Conservation (phyloP, 2,329 filamentous ascomycete genomes). For the Sclerotiophoma versabilis region DNA sequence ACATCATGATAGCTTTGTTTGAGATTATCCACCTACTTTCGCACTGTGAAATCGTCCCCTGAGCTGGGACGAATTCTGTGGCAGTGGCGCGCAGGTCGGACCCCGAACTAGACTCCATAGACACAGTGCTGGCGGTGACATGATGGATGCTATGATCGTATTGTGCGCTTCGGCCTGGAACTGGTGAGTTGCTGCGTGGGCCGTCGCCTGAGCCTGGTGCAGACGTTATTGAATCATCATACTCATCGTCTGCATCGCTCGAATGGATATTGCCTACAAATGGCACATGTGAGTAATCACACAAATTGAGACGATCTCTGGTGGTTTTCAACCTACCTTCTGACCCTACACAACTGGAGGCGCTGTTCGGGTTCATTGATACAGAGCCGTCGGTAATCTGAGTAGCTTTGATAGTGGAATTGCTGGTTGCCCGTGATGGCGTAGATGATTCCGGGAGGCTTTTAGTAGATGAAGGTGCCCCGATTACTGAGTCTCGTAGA, state of each 20-base stretch:
- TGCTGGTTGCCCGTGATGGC: conserved; percentile 23
- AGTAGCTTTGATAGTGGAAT: conserved; percentile 25
- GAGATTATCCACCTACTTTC: neutral
- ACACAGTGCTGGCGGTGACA: conserved; percentile 20
- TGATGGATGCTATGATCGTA: conserved; percentile 4
- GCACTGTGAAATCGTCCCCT: neutral
- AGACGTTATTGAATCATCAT: neutral
- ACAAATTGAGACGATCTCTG: neutral
- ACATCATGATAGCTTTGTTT: neutral
- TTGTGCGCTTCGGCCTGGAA: conserved; percentile 20
- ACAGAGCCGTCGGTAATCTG: conserved; percentile 7
- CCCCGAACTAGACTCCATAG: conserved; percentile 22
- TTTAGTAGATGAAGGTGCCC: neutral
- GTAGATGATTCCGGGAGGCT: neutral
- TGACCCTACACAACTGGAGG: no score
- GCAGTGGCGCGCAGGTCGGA: conserved; percentile 44
- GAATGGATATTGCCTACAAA: conserved; percentile 9
- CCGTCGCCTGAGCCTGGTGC: neutral
- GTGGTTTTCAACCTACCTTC: no score
- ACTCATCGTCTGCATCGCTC: conserved; percentile 1
- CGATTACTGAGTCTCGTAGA: neutral
- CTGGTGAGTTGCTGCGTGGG: neutral
- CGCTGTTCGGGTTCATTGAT: no score
- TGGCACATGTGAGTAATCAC: conserved; percentile 14
- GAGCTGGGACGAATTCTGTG: conserved; percentile 36